phyloP scores from a whole-genome alignment of 2,329 filamentous ascomycete species.

The Botrytis porri region DNA sequence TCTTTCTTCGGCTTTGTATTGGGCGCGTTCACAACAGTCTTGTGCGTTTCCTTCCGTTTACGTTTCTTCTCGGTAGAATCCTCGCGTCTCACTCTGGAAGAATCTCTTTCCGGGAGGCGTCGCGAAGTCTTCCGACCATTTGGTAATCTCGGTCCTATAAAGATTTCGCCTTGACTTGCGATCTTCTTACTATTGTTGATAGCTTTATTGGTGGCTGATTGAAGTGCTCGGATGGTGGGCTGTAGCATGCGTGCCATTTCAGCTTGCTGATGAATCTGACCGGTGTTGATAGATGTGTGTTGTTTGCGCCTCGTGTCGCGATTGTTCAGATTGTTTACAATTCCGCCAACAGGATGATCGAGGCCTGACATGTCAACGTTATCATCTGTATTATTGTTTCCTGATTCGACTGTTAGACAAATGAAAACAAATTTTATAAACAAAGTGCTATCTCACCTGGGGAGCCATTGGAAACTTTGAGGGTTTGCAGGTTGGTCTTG shows the following conservation, averaged over 20 bases:
- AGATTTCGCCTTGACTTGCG: background rate
- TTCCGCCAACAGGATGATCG: background rate
- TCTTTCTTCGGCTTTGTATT: background rate
- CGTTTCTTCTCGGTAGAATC: background rate
- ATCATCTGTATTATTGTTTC: background rate
- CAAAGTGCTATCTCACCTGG: background rate
- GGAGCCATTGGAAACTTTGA: background rate
- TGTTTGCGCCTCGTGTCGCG: background rate
- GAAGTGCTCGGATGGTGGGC: background rate
- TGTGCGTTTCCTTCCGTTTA: background rate
- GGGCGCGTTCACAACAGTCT: no score
- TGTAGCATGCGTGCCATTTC: background rate
- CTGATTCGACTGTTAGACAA: background rate
- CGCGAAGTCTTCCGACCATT: background rate
- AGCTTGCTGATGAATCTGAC: background rate
- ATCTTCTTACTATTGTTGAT: background rate
- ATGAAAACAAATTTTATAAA: no score
- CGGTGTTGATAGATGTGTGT: background rate
- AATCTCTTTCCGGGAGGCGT: rapidly evolving
- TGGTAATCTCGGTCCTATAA: background rate
- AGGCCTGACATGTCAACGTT: background rate
- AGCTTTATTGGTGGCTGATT: background rate
- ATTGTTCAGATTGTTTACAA: background rate
- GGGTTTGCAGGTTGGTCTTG: background rate
- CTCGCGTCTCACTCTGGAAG: background rate